Conservation (phyloP, 345 rosid genomes). For the Mangifera indica region DNA sequence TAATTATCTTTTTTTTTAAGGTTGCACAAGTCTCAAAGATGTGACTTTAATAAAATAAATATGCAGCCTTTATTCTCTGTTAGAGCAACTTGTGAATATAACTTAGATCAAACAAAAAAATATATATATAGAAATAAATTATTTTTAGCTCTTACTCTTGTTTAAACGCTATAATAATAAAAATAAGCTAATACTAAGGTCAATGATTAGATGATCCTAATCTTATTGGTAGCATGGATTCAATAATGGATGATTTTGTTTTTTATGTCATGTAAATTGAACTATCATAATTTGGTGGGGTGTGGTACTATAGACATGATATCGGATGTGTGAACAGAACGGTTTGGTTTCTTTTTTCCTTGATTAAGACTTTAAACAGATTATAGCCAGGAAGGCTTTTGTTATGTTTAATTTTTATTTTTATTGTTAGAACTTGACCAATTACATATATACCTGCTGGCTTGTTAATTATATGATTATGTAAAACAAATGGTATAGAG, state of each 20-base stretch:
- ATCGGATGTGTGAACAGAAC: constrained; percentile 9
- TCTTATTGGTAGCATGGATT: background rate
- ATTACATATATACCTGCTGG: background rate
- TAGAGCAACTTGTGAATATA: background rate
- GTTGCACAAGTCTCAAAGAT: background rate
- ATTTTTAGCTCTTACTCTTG: background rate
- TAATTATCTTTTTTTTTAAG: background rate
- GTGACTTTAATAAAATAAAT: background rate
- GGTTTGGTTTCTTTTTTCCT: background rate
- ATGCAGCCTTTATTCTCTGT: background rate
- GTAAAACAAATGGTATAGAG: background rate
- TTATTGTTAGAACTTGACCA: background rate
- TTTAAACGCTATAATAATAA: background rate
- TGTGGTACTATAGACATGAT: constrained; percentile 7
- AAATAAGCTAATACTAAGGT: background rate
- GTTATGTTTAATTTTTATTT: no score
- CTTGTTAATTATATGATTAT: background rate
- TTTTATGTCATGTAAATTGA: background rate
- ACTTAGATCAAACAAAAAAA: background rate
- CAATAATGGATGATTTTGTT: constrained; percentile 5
- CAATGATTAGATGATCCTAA: background rate
- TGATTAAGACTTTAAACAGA: background rate
- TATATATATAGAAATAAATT: background rate
- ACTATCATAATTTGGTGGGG: background rate
- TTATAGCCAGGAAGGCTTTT: background rate